Base-by-base conservation (phyloP, 768 basidiomycete species). In the Lactifluus hygrophoroides region DNA sequence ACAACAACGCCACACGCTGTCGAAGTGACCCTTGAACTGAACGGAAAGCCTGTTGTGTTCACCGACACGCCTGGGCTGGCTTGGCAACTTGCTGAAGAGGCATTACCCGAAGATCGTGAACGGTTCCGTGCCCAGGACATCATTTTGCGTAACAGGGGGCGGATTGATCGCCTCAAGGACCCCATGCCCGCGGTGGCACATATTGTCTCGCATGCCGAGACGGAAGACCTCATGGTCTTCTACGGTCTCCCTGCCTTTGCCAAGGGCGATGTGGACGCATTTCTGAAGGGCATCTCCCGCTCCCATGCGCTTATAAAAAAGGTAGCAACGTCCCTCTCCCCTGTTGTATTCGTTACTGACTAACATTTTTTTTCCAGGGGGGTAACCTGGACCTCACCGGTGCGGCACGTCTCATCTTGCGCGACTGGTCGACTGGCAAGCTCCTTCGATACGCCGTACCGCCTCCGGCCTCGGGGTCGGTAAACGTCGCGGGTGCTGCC, bases 41-140 rank as follows among this genome's bases (percentile, higher is more conserved):
- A 74, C 10, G 79, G 76, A 23, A 75, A 73, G 61, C 72, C 73
- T 51, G 74, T 93, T 63, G 79, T 80, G 34, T 65, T 94, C 56
- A 83, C 94, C 65, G 94, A 96, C 69, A 95, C 90, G 0, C 94
- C 94, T 32, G 94, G 94, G n/a, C 72, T 93, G 64, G 76, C 80
- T 51, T 85, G 82, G 77, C 69, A 71, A 73, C 68, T 66, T 34
- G 56, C 69, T 3, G 60, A 55, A 9, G 73, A 75, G 19, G 71
- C 74, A 16, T 67, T 74, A 21, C 71, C 68, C 11, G 77, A 76
- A 34, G 74, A 74, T 28, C 57, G 64, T 16, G 74, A 74, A 30
- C 67, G 50, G 56, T 51, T 51, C 5, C 77, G 82, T 35, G 78
- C 82, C 5, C 80, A 78, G 19, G 94, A 96, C 66, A 80, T 93